Evolutionary conservation across 352 stramenopile genomes (phyloP), one percentile per base, ranked within the genome.

Genomic region (Pythium dissimile): DNA sequence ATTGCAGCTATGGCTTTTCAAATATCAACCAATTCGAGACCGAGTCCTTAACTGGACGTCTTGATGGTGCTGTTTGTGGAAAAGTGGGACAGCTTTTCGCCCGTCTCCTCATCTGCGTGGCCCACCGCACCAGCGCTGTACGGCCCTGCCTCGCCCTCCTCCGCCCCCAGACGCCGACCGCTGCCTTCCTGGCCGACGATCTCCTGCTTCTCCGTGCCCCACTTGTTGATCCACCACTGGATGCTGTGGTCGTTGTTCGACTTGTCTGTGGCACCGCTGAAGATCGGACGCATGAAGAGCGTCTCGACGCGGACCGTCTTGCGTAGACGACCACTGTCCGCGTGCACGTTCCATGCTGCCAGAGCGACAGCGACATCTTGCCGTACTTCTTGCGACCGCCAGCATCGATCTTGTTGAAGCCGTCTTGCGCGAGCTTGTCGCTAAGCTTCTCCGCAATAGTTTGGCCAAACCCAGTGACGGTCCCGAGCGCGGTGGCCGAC

Each of bases 211-310:
- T 81, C 69, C 2, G 69, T 67, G 12, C 67, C 70, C 39, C 70
- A 75, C 60, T 73, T 82, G 56, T 82, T 61, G 52, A 82, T 70
- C 70, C 75, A 80, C 49, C 58, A 78, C 60, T 80, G 69, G 43
- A 82, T 80, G 24, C 73, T 49, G 51, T 85, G 70, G 44, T 71
- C 60, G 28, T 71, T 55, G 58, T 78, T 76, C 3, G 67, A 80
- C 31, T 71, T 69, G 61, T 72, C 58, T 2, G 69, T 72, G 35
- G 67, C 53, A 20, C 72, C 67, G 23, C 66, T 77, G 69, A 84
- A 84, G 65, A 79, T 79, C 27, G 69, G 69, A 39, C 67, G 66
- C 69, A 77, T 78, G 67, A 75, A 80, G 15, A 77, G 16, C 30
- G 66, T 79, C 39, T 75, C 66, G 15, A 59, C 72, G 2, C 51